Evolutionary conservation across 2,329 filamentous ascomycete species (phyloP).

Genomic region (Endothia cerciana): DNA sequence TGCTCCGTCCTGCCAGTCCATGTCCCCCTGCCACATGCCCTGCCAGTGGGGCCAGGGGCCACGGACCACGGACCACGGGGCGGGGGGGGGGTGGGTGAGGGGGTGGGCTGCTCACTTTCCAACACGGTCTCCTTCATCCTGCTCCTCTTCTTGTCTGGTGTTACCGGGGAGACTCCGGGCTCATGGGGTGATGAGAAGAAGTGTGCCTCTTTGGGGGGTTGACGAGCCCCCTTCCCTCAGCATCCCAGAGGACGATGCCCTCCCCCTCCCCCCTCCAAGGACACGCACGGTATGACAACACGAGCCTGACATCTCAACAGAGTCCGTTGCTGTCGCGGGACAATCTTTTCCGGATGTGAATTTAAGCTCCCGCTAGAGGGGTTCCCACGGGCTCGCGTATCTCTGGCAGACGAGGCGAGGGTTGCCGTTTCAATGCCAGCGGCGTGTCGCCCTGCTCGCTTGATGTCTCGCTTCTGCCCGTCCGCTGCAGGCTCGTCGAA

Average conservation of each 20-base stretch:
- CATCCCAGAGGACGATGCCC: too few species aligned
- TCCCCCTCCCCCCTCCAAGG: too few species aligned
- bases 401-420: conserved; percentile 23
- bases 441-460: conserved; percentile 16
- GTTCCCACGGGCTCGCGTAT: conserved; percentile 29
- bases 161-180: background rate
- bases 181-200: background rate
- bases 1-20: background rate
- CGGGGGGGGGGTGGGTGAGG: background rate
- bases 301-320: background rate
- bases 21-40: background rate
- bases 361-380: conserved; percentile 27
- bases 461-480: conserved; percentile 22
- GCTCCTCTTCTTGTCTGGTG: background rate
- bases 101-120: background rate
- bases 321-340: background rate
- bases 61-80: background rate
- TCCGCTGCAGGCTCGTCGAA: conserved; percentile 4
- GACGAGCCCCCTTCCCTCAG: too few species aligned
- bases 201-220: too few species aligned
- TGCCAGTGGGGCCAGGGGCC: conserved; percentile 1
- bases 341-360: conserved; percentile 12
- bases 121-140: background rate
- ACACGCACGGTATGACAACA: too few species aligned
- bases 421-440: conserved; percentile 20